phyloP scores from a whole-genome alignment of 345 rosid species.

The Arabidopsis suecica region DNA sequence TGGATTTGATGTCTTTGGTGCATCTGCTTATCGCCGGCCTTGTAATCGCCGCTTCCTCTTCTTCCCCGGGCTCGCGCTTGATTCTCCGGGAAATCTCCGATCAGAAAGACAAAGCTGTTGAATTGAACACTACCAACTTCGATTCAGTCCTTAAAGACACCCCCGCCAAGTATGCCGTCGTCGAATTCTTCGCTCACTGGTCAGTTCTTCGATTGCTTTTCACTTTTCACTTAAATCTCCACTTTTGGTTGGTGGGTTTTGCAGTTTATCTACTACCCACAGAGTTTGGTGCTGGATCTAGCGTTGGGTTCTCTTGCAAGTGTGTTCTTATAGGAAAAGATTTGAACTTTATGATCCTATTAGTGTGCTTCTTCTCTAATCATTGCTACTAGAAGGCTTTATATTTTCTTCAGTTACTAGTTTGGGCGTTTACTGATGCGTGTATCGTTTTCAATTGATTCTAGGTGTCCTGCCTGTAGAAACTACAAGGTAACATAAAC shows the following conservation, averaged over 20 bases:
- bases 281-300: conserved; percentile 40
- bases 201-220: conserved; percentile 44
- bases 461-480: conserved; percentile 99
- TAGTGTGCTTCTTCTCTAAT: neutral
- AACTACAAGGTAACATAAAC: conserved; percentile 80
- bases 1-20: conserved; percentile 57
- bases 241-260: conserved; percentile 55
- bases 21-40: conserved; percentile 46
- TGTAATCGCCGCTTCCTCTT: conserved; percentile 48
- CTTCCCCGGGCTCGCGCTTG: conserved; percentile 63
- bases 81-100: conserved; percentile 60
- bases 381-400: neutral
- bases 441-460: conserved; percentile 35
- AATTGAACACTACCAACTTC: conserved; percentile 72
- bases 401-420: neutral
- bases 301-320: neutral
- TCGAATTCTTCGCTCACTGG: conserved; percentile 98
- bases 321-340: neutral
- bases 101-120: conserved; percentile 64
- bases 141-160: conserved; percentile 65
- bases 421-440: conserved; percentile 19
- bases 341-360: neutral
- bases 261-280: conserved; percentile 16
- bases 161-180: conserved; percentile 77
- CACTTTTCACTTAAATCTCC: conserved; percentile 35